phyloP scores from a whole-genome alignment of 352 stramenopile genomes.

The Thalassiosira mediterranea region DNA sequence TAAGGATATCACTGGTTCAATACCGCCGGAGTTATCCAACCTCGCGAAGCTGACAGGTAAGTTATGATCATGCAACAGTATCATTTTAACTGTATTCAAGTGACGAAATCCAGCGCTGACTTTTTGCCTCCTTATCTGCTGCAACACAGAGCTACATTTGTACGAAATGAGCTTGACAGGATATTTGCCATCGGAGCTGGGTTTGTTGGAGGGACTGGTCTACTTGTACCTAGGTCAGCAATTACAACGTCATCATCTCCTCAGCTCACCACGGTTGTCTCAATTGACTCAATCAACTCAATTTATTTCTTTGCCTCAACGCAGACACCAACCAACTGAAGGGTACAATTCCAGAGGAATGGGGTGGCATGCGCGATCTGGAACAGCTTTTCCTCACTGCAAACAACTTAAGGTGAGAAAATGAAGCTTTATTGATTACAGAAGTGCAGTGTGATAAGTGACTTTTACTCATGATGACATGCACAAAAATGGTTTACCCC shows the following conservation, averaged over 20 bases:
- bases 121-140: too few species aligned
- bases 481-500: too few species aligned
- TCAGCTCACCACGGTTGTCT: too few species aligned
- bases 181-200: constrained; percentile 44
- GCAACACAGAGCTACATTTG: constrained; percentile 54
- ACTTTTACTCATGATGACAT: too few species aligned
- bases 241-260: too few species aligned
- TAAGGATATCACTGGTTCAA: constrained; percentile 27
- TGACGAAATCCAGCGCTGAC: too few species aligned
- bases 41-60: constrained; percentile 34
- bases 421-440: too few species aligned
- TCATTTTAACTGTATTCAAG: too few species aligned
- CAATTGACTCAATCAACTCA: too few species aligned
- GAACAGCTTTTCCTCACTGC: constrained; percentile 44
- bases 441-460: too few species aligned
- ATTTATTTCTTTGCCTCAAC: too few species aligned
- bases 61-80: too few species aligned
- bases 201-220: constrained; percentile 34
- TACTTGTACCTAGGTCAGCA: constrained; percentile 53
- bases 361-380: constrained; percentile 43
- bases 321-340: constrained; percentile 61
- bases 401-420: constrained; percentile 46
- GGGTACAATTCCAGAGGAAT: constrained; percentile 61
- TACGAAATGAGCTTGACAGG: constrained; percentile 45
- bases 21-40: constrained; percentile 43